phyloP scores from a whole-genome alignment of 441 rosid species.

The Kokia cookei region DNA sequence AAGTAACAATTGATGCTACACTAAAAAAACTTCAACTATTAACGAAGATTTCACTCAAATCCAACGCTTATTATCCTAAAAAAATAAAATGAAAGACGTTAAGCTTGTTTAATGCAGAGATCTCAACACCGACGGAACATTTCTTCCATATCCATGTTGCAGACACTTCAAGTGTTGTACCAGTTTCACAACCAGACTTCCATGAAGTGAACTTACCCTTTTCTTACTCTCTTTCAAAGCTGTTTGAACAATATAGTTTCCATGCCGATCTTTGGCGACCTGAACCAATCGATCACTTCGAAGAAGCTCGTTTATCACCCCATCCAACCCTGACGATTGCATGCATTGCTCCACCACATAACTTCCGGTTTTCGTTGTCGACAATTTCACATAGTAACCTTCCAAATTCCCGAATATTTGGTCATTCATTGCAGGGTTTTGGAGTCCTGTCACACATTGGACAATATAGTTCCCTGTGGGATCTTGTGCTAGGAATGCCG shows the following conservation, averaged over 20 bases:
- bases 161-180: not conserved
- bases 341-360: not conserved
- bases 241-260: not conserved
- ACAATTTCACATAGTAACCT: not conserved
- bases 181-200: not conserved
- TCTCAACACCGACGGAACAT: not conserved
- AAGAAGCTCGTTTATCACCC: not conserved
- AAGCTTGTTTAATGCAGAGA: not conserved
- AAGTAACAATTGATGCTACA: too few species aligned
- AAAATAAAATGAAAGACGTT: not conserved
- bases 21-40: too few species aligned
- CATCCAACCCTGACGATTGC: not conserved
- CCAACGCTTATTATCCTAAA: too few species aligned
- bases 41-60: too few species aligned
- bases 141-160: not conserved
- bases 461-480: not conserved
- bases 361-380: not conserved
- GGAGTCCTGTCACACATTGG: not conserved
- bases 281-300: not conserved
- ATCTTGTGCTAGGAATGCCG: conserved; percentile 25
- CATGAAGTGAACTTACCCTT: not conserved
- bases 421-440: not conserved
- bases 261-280: not conserved
- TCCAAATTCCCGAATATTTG: not conserved
- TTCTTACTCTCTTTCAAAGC: not conserved